Base-by-base conservation (phyloP, 495 filamentous ascomycete genomes). In the Annulohypoxylon stygium region DNA sequence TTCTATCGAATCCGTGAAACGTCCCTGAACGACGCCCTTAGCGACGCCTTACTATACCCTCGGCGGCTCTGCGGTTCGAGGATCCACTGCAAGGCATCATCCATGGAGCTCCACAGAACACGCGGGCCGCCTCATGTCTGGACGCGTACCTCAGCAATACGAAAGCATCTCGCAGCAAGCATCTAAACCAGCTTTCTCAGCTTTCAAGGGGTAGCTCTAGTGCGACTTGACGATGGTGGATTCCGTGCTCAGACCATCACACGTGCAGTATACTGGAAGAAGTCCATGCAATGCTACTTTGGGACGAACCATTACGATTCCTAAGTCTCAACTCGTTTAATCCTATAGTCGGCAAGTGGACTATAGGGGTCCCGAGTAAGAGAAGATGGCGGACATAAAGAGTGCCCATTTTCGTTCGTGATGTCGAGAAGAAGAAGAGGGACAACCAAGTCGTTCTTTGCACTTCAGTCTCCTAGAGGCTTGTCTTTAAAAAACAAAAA, bases 61-160 rank as follows among this genome's bases (percentile, higher is more conserved):
- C 48, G 55, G 55, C 53, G 54, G 16, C 67, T 62, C 61, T 62
- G 33, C 61, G 63, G 62, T 59, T 39, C n/a, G 53, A 16, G 33
- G 33, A 43, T 60, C 61, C 48, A 43, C 59, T 43, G 43, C 43
- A 66, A 74, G 67, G 33, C 47, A 30, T 55, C 55, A 26, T 55
- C 66, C 66, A 58, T 59, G 20, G 9, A 30, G 61, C 61, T 69
- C 71, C 71, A 74, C 57, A 37, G 39, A 34, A 23, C 48, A 48
- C 48, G 48, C 47, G 16, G 37, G 37, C 37, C 33, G 10, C 57
- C 41, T 61, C 25, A 53, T 60, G 36, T 33, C 51, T 57, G 53
- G 41, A 74, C 71, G 71, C 71, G 71, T 74, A 69, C 66, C 2
- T 54, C 55, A 20, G 14, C 54, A 36, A 73, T 73, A 69, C 71